These are phyloP conservation scores for Torulaspora franciscae DNA, from an alignment of 805 yeast genomes.

Conservation along the genomic window DNA sequence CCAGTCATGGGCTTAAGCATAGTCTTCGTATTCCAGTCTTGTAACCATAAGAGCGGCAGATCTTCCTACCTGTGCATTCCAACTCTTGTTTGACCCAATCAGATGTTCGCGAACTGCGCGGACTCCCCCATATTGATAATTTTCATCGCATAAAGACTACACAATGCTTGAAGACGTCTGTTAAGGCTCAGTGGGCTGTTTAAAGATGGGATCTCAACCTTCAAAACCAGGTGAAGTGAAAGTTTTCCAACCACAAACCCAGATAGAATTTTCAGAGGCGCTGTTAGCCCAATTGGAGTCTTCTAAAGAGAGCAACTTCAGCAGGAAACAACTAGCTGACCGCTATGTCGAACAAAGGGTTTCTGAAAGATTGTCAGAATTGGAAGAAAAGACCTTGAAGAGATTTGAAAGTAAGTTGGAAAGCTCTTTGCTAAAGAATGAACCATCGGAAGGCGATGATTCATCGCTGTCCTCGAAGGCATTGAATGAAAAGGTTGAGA, in stretches of 20 bases:
- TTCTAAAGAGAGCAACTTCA: conserved; percentile 61
- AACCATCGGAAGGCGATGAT: conserved; percentile 26
- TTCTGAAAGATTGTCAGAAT: conserved; percentile 47
- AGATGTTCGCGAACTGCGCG: conserved; percentile 1
- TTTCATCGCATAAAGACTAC: background rate
- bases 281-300: conserved; percentile 58
- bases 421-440: conserved; percentile 37
- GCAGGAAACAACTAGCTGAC: conserved; percentile 65
- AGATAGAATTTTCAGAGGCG: conserved; percentile 62
- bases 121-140: background rate
- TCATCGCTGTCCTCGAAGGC: conserved; percentile 26
- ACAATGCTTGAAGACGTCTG: background rate
- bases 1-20: no score
- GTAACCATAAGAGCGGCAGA: no score
- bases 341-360: conserved; percentile 64
- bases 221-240: conserved; percentile 58
- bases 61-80: no score
- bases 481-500: conserved; percentile 41
- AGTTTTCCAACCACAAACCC: conserved; percentile 61
- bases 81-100: conserved; percentile 1
- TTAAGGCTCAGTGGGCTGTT: background rate
- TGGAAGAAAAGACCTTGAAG: conserved; percentile 49
- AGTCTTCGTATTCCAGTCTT: no score
- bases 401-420: conserved; percentile 49
- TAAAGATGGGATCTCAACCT: conserved; percentile 53